These are phyloP conservation scores for Cetradonia linearis DNA, from an alignment of 495 filamentous ascomycete species.

Conservation along the genomic window DNA sequence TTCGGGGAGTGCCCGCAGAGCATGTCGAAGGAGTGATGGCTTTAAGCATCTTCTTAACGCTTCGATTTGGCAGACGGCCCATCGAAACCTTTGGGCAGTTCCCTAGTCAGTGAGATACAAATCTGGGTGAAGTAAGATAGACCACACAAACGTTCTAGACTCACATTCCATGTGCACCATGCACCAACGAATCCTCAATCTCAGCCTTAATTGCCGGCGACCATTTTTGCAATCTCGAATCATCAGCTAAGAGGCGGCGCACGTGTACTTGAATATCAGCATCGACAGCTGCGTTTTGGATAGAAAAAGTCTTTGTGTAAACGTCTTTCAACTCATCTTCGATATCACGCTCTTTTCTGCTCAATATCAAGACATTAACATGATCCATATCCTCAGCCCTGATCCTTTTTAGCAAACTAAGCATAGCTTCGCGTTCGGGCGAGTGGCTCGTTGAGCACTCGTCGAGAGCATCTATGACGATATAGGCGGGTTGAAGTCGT, in stretches of 20 bases:
- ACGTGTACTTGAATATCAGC: conserved; percentile 8
- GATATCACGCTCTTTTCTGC: conserved; percentile 9
- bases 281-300: conserved; percentile 8
- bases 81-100: conserved; percentile 32
- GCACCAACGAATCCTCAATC: conserved; percentile 3
- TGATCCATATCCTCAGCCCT: neutral
- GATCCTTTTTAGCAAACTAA: neutral
- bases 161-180: conserved; percentile 15
- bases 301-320: neutral
- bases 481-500: neutral
- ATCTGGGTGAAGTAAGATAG: neutral
- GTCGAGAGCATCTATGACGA: conserved; percentile 15
- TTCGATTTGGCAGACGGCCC: conserved; percentile 35
- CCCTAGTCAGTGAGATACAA: neutral
- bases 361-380: conserved; percentile 6
- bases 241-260: neutral
- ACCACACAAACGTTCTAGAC: neutral
- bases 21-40: conserved; percentile 22
- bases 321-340: conserved; percentile 7
- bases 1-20: conserved; percentile 29
- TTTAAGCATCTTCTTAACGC: conserved; percentile 28
- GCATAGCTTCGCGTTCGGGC: neutral
- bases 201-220: neutral
- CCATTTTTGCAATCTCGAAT: conserved; percentile 12
- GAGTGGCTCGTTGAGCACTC: conserved; percentile 10